Base-by-base conservation (phyloP, 805 yeast genomes). In the Suhomyces tanzawaensis region DNA sequence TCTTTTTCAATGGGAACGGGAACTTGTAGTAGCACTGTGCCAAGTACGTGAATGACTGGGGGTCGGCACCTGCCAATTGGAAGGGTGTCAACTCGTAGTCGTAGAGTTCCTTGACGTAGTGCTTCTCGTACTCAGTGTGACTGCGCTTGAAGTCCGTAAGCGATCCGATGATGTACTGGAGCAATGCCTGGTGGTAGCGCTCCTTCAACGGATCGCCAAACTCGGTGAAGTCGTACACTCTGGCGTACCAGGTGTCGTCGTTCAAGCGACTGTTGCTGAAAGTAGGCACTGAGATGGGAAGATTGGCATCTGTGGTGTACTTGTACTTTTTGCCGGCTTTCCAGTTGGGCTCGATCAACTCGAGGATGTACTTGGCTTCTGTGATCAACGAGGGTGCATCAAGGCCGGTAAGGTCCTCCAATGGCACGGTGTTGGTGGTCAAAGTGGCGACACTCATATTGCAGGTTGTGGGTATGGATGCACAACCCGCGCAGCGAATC, bases 41-140 rank as follows among this genome's bases (percentile, higher is more conserved):
- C 32, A 59, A 38, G 46, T 69, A 68, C 6, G 63, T 45, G 31
- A 49, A 39, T 17, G 46, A 40, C 13, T 47, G 50, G 8, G 34
- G 37, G 7, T 46, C 44, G 7, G 49, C 40, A 5, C 36, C 44
- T 6, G 26, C 44, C 31, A 53, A 36, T 8, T 34, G 40, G 29
- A 32, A 45, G 5, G 53, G 54, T 14, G 40, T 46, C 21, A 59
- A 24, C 12, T 55, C 49, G 45, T 48, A 62, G 36, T 53, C 54
- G 25, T 48, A 43, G 9, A 67, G 41, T 24, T 62, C 67, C 23
- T 62, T 58, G 28, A 69, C 62, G 43, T 67, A 69, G 21, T 59
- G 46, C 39, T 48, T 45, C 44, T 69, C 74, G 34, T 58, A 60
- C 15, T 57, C 58, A 13, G 72, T 59, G 44, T 68, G 74, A 29